These are phyloP conservation scores for Cladosporium velox DNA, from an alignment of 2,329 filamentous ascomycete genomes.

Conservation along the genomic window DNA sequence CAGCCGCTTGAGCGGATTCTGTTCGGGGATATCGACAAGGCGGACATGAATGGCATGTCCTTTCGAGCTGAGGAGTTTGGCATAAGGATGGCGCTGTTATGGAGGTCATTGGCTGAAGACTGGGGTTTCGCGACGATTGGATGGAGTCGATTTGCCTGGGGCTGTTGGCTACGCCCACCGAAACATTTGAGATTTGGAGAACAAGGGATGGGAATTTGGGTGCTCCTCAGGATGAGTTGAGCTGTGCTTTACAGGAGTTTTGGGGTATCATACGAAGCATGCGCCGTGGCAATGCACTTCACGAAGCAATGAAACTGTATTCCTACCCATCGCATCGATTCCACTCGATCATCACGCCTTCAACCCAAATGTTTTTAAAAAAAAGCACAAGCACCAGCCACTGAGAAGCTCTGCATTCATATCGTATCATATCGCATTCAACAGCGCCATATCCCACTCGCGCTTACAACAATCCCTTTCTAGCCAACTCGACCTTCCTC, in stretches of 20 bases:
- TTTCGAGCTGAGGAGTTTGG: neutral
- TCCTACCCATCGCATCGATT: neutral
- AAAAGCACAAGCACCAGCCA: neutral
- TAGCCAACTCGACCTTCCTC: constrained; percentile 75
- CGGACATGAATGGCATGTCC: neutral
- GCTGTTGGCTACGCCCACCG: neutral
- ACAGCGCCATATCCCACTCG: neutral
- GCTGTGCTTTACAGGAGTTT: constrained; percentile 3
- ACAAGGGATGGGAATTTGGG: neutral
- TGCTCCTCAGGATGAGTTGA: constrained; percentile 19
- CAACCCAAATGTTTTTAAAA: neutral
- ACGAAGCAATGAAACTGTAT: constrained; percentile 16
- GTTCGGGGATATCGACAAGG: too few relatives aligned
- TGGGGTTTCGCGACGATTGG: neutral
- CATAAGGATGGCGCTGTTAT: neutral
- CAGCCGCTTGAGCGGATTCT: neutral
- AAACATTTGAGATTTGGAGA: neutral
- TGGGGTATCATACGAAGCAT: neutral
- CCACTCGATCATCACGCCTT: neutral
- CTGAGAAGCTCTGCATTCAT: constrained; percentile 7
- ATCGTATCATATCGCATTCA: constrained; percentile 7
- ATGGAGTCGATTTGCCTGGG: neutral
- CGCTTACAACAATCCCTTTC: constrained; percentile 71
- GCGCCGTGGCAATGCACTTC: neutral
- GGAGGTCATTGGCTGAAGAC: neutral